Percentiles rank a stretch among this genome's conserved stretches.
Evolutionary conservation across 768 basidiomycete genomes (phyloP).

Genomic region (Russula ochroleuca): DNA sequence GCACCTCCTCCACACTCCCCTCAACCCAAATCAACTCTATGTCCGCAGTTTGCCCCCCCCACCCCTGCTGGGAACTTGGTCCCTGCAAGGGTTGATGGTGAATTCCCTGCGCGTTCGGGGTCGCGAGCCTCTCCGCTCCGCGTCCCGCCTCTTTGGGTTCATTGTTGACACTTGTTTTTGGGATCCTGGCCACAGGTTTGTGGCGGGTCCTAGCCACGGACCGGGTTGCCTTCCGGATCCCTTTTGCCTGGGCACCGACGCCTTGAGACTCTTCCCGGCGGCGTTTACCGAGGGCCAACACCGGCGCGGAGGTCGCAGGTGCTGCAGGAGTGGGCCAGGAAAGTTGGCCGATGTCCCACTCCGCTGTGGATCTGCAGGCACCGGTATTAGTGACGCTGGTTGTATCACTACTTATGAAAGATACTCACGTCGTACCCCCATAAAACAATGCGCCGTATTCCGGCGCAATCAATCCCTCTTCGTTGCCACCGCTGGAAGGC

Average conservation of each 20-base stretch:
- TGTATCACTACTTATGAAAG: too few species aligned
- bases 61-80: not conserved
- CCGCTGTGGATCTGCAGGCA: too few species aligned
- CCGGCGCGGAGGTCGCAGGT: not conserved
- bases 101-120: not conserved
- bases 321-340: too few species aligned
- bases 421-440: too few species aligned
- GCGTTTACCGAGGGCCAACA: not conserved
- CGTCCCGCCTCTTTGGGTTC: not conserved
- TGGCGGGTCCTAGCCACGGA: not conserved
- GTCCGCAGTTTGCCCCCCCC: not conserved
- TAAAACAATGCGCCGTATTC: too few species aligned
- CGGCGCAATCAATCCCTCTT: too few species aligned
- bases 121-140: slow-evolving; percentile 4
- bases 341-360: too few species aligned
- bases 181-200: not conserved
- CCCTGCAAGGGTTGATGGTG: not conserved
- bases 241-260: not conserved
- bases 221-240: not conserved
- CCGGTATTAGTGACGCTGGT: too few species aligned
- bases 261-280: not conserved
- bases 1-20: not conserved
- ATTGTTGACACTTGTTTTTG: fast-evolving
- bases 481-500: too few species aligned
- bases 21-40: not conserved